Evolutionary conservation across 495 filamentous ascomycete species (phyloP).

Genomic region (Lophium mytilinum): DNA sequence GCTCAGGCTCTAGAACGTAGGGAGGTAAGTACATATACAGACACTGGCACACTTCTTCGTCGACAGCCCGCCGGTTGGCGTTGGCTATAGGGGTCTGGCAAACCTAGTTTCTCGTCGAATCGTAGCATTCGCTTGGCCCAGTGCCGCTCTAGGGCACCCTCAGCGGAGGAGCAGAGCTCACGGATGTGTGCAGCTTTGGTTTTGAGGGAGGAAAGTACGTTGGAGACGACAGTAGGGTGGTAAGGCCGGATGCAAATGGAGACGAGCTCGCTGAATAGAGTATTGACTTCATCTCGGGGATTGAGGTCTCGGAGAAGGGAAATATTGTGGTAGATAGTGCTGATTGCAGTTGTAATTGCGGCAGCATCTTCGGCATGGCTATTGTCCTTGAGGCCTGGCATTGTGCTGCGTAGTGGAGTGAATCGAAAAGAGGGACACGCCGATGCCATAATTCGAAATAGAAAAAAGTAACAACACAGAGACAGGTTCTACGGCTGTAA

Average conservation of each 20-base stretch:
- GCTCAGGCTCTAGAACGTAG: not conserved
- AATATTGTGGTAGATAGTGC: not conserved
- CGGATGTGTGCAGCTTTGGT: constrained; percentile 28
- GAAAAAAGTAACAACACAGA: too few relatives aligned
- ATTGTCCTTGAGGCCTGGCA: too few relatives aligned
- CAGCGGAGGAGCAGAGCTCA: constrained; percentile 33
- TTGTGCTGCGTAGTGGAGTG: too few relatives aligned
- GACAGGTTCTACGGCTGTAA: too few relatives aligned
- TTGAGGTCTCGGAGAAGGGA: not conserved
- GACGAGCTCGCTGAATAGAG: constrained; percentile 33
- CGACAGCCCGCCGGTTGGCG: not conserved
- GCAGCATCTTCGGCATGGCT: too few relatives aligned
- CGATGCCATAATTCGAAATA: too few relatives aligned
- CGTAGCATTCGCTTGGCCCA: constrained; percentile 32
- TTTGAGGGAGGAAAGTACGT: constrained; percentile 28
- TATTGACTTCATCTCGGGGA: constrained; percentile 23
- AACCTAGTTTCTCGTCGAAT: not conserved
- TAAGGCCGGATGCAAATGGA: constrained; percentile 28
- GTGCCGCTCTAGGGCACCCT: constrained; percentile 34
- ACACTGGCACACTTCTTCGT: not conserved
- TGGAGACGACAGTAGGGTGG: constrained; percentile 6
- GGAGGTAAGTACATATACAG: not conserved
- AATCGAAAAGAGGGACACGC: too few relatives aligned
- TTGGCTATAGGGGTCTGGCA: not conserved
- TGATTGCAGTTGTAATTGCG: not conserved